Evolutionary conservation across 306 rosid species (phyloP).

Genomic region (Pueraria montana): DNA sequence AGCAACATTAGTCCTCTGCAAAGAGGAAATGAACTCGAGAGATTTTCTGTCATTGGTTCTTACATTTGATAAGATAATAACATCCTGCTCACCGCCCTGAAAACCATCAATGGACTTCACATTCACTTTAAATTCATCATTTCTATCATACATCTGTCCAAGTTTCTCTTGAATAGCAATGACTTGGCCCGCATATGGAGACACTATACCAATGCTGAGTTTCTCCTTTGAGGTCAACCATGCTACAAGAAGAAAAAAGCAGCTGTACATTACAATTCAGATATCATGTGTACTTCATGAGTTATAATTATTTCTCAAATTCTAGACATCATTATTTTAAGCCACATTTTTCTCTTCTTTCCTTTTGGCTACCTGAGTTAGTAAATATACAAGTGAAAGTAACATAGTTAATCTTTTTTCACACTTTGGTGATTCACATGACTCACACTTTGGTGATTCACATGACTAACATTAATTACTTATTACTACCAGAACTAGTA

Average conservation of each 20-base stretch:
- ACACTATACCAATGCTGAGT: conserved; percentile 65
- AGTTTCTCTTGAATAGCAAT: conserved; percentile 55
- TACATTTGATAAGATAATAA: too few species aligned
- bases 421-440: neutral
- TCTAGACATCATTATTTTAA: too few species aligned
- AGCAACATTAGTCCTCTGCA: too few species aligned
- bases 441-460: neutral
- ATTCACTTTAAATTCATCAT: too few species aligned
- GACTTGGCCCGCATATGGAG: conserved; percentile 80
- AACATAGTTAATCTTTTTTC: neutral
- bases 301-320: too few species aligned
- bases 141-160: conserved; percentile 44
- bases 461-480: too few species aligned
- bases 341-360: neutral
- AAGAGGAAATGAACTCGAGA: too few species aligned
- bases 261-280: neutral
- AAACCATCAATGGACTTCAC: too few species aligned
- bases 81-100: too few species aligned
- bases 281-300: too few species aligned
- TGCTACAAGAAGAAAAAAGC: conserved; percentile 39
- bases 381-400: neutral
- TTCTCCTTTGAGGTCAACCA: conserved; percentile 48
- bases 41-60: too few species aligned
- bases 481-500: neutral
- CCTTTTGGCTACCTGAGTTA: neutral